Evolutionary conservation across 1,284 basidiomycete species (phyloP).

Genomic region (Mycena sp.): DNA sequence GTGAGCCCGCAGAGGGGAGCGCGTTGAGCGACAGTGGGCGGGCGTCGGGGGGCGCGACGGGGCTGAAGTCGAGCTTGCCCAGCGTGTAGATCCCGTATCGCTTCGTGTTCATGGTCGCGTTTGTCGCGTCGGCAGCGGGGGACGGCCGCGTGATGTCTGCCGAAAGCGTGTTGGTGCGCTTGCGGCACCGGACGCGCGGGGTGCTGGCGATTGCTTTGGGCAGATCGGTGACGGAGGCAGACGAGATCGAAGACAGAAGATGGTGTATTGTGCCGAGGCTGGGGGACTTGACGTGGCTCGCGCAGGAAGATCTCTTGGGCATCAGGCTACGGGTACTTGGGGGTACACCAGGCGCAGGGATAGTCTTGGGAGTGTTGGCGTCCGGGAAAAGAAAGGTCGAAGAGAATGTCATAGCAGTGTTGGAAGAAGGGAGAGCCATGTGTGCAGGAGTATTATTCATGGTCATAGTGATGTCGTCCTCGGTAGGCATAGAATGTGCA

Average conservation of each 20-base stretch:
- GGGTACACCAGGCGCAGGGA: too few relatives aligned
- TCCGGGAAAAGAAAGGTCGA: too few relatives aligned
- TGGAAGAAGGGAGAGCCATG: too few relatives aligned
- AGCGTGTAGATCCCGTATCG: slow-evolving; percentile 49
- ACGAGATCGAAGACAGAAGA: slow-evolving; percentile 8
- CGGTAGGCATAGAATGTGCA: neutral
- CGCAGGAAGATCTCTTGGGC: too few relatives aligned
- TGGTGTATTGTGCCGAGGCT: slow-evolving; percentile 27
- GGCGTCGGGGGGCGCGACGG: slow-evolving; percentile 3
- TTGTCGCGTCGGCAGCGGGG: too few relatives aligned
- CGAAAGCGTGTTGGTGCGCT: slow-evolving; percentile 39
- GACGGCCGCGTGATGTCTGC: neutral
- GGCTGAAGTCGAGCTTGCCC: slow-evolving; percentile 22
- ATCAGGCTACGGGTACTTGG: too few relatives aligned
- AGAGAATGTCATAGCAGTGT: too few relatives aligned
- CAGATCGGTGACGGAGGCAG: neutral
- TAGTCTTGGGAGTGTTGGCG: too few relatives aligned
- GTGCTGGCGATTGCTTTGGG: slow-evolving; percentile 19
- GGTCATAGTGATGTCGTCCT: slow-evolving; percentile 2
- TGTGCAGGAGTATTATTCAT: neutral
- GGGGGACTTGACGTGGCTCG: slow-evolving; percentile 27
- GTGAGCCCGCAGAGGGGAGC: slow-evolving; percentile 23
- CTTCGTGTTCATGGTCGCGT: slow-evolving; percentile 36
- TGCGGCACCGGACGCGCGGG: slow-evolving; percentile 33
- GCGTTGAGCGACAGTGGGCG: slow-evolving; percentile 20